These are phyloP conservation scores for Globisporangium radiosum DNA, from an alignment of 352 stramenopile species.

Conservation along the genomic window DNA sequence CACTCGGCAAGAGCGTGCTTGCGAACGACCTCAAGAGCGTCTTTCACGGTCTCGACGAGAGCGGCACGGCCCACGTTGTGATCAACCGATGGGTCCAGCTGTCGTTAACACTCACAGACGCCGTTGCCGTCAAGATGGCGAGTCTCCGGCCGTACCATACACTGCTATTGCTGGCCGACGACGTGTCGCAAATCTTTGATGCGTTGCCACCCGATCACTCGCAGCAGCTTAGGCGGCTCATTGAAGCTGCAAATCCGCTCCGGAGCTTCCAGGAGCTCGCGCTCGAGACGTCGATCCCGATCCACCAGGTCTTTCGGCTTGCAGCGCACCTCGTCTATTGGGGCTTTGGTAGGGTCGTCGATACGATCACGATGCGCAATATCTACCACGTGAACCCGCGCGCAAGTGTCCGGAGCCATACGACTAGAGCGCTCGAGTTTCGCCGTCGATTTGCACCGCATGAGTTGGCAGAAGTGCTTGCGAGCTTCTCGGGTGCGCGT, in stretches of 20 bases:
- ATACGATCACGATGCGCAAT: slow-evolving; percentile 82
- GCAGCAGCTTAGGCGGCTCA: slow-evolving; percentile 64
- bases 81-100: slow-evolving; percentile 86
- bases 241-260: slow-evolving; percentile 71
- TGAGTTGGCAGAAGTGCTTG: slow-evolving; percentile 65
- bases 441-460: slow-evolving; percentile 62
- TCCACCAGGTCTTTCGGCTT: slow-evolving; percentile 80
- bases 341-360: slow-evolving; percentile 71
- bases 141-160: slow-evolving; percentile 81
- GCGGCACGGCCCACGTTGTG: slow-evolving; percentile 66
- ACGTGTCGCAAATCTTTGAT: slow-evolving; percentile 44
- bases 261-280: slow-evolving; percentile 83
- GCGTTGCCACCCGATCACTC: slow-evolving; percentile 70
- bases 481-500: slow-evolving; percentile 61
- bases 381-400: slow-evolving; percentile 77
- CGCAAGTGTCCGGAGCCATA: slow-evolving; percentile 40
- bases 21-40: slow-evolving; percentile 84
- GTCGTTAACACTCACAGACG: slow-evolving; percentile 71
- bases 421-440: slow-evolving; percentile 60
- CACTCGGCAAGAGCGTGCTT: slow-evolving; percentile 66
- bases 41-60: slow-evolving; percentile 76
- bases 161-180: slow-evolving; percentile 61
- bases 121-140: slow-evolving; percentile 46
- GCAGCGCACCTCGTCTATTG: slow-evolving; percentile 81
- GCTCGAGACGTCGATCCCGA: slow-evolving; percentile 65